Percentiles rank a stretch among this genome's conserved stretches.
Conservation (phyloP, 495 filamentous ascomycete species). For the Penicillium subrubescens region DNA sequence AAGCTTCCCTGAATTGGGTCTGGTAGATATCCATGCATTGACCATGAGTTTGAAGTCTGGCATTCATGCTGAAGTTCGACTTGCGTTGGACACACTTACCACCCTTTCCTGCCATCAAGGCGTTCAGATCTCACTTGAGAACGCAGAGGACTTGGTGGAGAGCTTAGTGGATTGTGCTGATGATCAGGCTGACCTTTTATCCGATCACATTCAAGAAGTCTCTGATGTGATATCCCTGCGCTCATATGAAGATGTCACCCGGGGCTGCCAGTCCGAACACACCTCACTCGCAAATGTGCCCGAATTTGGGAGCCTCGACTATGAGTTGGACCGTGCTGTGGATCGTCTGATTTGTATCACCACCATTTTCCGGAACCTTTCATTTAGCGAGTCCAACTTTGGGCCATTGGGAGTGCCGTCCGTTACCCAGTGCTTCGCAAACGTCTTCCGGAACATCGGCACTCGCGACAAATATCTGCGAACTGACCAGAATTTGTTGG, state of each 20-base stretch:
- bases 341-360: conserved; percentile 89
- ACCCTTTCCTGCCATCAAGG: conserved; percentile 66
- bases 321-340: conserved; percentile 82
- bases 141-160: conserved; percentile 87
- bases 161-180: conserved; percentile 88
- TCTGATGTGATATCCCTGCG: conserved; percentile 79
- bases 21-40: conserved; percentile 89
- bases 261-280: conserved; percentile 72
- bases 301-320: conserved; percentile 73
- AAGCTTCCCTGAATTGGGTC: conserved; percentile 72
- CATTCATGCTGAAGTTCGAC: conserved; percentile 80
- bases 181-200: conserved; percentile 77
- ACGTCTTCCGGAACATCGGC: conserved; percentile 81
- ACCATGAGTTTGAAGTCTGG: conserved; percentile 91
- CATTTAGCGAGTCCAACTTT: conserved; percentile 79
- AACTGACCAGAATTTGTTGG: conserved; percentile 76
- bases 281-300: conserved; percentile 67
- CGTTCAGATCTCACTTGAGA: conserved; percentile 64
- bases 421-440: conserved; percentile 78
- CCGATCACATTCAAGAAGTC: conserved; percentile 77
- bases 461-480: conserved; percentile 87
- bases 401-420: conserved; percentile 66
- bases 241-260: conserved; percentile 84
- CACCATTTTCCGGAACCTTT: conserved; percentile 90
- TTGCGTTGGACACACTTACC: conserved; percentile 83